These are phyloP conservation scores for Quillaja saponaria DNA, from an alignment of 306 rosid genomes.

Conservation along the genomic window DNA sequence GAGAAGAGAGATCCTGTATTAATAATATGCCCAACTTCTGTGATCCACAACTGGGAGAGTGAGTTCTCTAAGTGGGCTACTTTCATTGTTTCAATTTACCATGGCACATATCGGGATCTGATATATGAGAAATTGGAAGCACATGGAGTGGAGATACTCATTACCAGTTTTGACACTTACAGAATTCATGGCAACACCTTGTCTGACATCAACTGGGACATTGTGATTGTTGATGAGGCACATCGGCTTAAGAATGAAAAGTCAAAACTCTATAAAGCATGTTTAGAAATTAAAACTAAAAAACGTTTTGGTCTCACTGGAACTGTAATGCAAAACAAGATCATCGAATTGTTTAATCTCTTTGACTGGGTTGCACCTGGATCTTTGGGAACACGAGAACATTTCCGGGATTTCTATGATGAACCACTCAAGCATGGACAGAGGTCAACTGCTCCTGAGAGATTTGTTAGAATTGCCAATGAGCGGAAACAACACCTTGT, in stretches of 20 bases:
- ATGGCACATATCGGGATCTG: slow-evolving; percentile 79
- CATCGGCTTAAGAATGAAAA: slow-evolving; percentile 91
- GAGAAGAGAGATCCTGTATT: slow-evolving; percentile 65
- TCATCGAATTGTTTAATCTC: slow-evolving; percentile 89
- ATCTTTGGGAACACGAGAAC: slow-evolving; percentile 91
- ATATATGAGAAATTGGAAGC: slow-evolving; percentile 66
- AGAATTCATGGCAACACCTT: slow-evolving; percentile 74
- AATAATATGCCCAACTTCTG: slow-evolving; percentile 82
- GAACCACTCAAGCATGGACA: slow-evolving; percentile 98
- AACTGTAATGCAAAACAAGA: slow-evolving; percentile 91
- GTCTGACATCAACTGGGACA: slow-evolving; percentile 65
- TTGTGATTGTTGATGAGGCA: slow-evolving; percentile 83
- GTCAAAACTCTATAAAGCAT: slow-evolving; percentile 81
- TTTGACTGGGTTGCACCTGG: slow-evolving; percentile 93
- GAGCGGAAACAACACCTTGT: slow-evolving; percentile 76
- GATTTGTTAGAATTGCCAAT: slow-evolving; percentile 73
- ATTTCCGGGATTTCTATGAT: slow-evolving; percentile 82
- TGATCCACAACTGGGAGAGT: slow-evolving; percentile 86
- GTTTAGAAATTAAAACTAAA: slow-evolving; percentile 68
- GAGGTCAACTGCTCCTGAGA: slow-evolving; percentile 89
- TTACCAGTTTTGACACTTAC: slow-evolving; percentile 88
- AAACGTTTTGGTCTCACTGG: slow-evolving; percentile 92
- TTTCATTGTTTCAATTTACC: slow-evolving; percentile 75
- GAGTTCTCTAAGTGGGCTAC: slow-evolving; percentile 93
- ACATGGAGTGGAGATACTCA: slow-evolving; percentile 65